Conservation (phyloP, 805 yeast genomes). For the Lachancea quebecensis region DNA sequence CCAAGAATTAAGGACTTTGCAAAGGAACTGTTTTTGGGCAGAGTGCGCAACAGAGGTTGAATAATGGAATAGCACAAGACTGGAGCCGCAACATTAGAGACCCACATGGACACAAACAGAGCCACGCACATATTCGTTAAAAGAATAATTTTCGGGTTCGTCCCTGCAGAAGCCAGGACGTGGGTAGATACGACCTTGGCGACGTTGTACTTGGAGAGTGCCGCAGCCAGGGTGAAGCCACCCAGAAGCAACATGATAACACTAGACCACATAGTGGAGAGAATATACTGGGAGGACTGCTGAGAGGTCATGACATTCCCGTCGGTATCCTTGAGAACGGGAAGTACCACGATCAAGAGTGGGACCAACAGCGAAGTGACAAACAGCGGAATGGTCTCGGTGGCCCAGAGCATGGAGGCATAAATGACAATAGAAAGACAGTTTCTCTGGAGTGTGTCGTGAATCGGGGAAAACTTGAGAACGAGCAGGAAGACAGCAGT, state of each 20-base stretch:
- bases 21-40: constrained; percentile 71
- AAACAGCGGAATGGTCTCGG: constrained; percentile 86
- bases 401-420: constrained; percentile 89
- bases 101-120: constrained; percentile 86
- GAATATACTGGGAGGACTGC: constrained; percentile 61
- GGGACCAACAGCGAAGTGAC: constrained; percentile 85
- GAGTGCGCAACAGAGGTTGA: constrained; percentile 79
- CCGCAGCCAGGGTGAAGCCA: constrained; percentile 93
- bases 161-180: constrained; percentile 77
- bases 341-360: constrained; percentile 63
- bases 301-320: constrained; percentile 50
- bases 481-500: constrained; percentile 40
- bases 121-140: constrained; percentile 83
- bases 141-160: constrained; percentile 70
- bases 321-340: constrained; percentile 54
- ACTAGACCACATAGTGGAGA: constrained; percentile 91
- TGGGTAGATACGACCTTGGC: constrained; percentile 81
- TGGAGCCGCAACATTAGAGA: constrained; percentile 95
- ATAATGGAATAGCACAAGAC: constrained; percentile 85
- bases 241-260: constrained; percentile 85
- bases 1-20: constrained; percentile 83
- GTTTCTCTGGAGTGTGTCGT: constrained; percentile 56
- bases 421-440: constrained; percentile 79
- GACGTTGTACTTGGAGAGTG: constrained; percentile 81
- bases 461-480: constrained; percentile 48